A percentile compares a stretch with the other conserved stretches of the same genome.
Evolutionary conservation across 495 filamentous ascomycete species (phyloP).

Genomic region (Penicillium canariense): DNA sequence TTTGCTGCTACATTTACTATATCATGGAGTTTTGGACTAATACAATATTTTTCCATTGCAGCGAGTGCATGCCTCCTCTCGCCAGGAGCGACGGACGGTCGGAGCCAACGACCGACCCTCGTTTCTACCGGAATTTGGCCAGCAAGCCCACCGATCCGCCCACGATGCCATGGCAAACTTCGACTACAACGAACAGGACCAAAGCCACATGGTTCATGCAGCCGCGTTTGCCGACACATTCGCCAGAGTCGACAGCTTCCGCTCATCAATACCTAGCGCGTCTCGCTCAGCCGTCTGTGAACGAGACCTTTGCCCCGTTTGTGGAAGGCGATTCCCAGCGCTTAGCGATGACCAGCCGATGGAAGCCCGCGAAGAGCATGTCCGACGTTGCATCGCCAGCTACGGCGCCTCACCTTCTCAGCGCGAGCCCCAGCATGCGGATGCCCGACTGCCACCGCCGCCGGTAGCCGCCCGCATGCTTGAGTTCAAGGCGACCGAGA

Average conservation of each 20-base stretch:
- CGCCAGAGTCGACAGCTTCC: slow-evolving; percentile 21
- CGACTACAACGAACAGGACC: not conserved
- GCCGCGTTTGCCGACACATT: not conserved
- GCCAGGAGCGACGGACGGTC: slow-evolving; percentile 19
- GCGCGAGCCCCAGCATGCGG: not conserved
- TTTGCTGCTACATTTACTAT: not conserved
- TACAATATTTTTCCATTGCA: not conserved
- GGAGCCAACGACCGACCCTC: slow-evolving; percentile 13
- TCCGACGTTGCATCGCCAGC: slow-evolving; percentile 67
- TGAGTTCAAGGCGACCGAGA: slow-evolving; percentile 80
- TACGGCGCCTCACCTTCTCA: slow-evolving; percentile 24
- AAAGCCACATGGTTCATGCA: not conserved
- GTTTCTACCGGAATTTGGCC: slow-evolving; percentile 4
- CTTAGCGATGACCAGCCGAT: slow-evolving; percentile 58
- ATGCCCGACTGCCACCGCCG: slow-evolving; percentile 14
- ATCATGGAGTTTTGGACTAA: not conserved
- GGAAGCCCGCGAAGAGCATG: slow-evolving; percentile 68
- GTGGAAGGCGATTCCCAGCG: slow-evolving; percentile 71
- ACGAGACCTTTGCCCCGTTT: slow-evolving; percentile 90
- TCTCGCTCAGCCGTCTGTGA: slow-evolving; percentile 58
- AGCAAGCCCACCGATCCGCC: slow-evolving; percentile 1
- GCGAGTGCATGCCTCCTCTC: slow-evolving; percentile 1
- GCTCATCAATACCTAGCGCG: no score
- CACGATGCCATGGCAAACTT: not conserved
- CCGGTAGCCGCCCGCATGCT: slow-evolving; percentile 51